Evolutionary conservation across 108 stramenopile species (phyloP).

Genomic region (Nannochloropsis granulata): DNA sequence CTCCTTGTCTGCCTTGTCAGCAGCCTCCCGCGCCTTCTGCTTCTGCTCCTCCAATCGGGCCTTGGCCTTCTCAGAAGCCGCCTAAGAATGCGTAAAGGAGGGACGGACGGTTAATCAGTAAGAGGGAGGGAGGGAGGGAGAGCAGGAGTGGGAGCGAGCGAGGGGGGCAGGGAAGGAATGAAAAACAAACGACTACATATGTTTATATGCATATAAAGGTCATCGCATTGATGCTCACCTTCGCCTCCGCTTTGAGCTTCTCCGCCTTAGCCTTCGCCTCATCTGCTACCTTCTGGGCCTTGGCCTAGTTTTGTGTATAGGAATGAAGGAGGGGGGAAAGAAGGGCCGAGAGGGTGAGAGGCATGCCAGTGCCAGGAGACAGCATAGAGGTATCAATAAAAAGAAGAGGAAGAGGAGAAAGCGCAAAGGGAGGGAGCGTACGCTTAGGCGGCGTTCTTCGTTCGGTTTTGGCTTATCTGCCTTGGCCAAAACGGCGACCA

Average conservation of each 20-base stretch:
- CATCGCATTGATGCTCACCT: background rate
- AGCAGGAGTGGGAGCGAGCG: background rate
- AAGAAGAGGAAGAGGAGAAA: background rate
- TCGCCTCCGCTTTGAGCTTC: background rate
- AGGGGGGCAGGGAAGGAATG: background rate
- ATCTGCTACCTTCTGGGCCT: background rate
- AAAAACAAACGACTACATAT: background rate
- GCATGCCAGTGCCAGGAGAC: background rate
- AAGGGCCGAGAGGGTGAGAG: no score
- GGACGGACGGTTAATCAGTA: no score
- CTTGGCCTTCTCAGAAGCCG: background rate
- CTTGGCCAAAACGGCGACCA: no score
- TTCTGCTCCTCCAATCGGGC: background rate
- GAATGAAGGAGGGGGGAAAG: no score
- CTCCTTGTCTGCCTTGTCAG: background rate
- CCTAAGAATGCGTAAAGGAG: background rate
- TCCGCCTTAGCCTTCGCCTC: background rate
- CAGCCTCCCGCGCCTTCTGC: background rate
- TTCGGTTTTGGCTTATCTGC: no score
- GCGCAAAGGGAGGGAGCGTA: no score
- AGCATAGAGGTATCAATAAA: background rate
- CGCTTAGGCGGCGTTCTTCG: no score
- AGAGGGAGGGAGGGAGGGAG: background rate
- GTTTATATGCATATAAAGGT: background rate
- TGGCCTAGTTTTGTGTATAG: background rate